Evolutionary conservation across 345 rosid genomes (phyloP).

Genomic region (Reutealis trisperma): DNA sequence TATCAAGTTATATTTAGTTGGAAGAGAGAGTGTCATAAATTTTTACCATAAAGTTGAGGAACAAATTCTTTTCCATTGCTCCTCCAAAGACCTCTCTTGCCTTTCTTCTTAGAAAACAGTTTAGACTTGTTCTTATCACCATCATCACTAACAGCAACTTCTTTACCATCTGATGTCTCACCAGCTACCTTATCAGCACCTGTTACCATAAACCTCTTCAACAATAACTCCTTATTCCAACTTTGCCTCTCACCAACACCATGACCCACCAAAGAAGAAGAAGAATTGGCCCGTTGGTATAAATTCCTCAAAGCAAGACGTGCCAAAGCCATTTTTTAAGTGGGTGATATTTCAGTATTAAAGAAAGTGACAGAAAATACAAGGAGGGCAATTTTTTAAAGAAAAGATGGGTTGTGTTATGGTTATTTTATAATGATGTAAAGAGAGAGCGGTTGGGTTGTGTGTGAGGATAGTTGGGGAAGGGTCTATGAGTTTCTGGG

Average conservation of each 20-base stretch:
- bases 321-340: slow-evolving; percentile 52
- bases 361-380: background rate
- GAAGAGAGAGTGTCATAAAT: too few species aligned
- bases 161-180: slow-evolving; percentile 34
- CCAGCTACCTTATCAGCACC: slow-evolving; percentile 26
- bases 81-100: slow-evolving; percentile 59
- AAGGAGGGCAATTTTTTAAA: background rate
- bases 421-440: slow-evolving; percentile 1
- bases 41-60: slow-evolving; percentile 59
- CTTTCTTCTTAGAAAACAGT: slow-evolving; percentile 45
- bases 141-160: slow-evolving; percentile 46
- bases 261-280: slow-evolving; percentile 23
- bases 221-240: slow-evolving; percentile 22
- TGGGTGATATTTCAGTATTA: background rate
- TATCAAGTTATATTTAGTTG: too few species aligned
- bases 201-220: slow-evolving; percentile 47
- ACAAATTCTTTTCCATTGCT: slow-evolving; percentile 38
- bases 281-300: slow-evolving; percentile 37
- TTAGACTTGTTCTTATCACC: slow-evolving; percentile 38
- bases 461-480: slow-evolving; percentile 33
- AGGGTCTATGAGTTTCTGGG: slow-evolving; percentile 52
- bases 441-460: background rate
- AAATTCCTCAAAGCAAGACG: slow-evolving; percentile 61
- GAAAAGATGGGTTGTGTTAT: background rate
- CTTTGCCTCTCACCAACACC: slow-evolving; percentile 23